These are phyloP conservation scores for Eucalyptus erythrocorys DNA, from an alignment of 345 rosid genomes.

Conservation along the genomic window DNA sequence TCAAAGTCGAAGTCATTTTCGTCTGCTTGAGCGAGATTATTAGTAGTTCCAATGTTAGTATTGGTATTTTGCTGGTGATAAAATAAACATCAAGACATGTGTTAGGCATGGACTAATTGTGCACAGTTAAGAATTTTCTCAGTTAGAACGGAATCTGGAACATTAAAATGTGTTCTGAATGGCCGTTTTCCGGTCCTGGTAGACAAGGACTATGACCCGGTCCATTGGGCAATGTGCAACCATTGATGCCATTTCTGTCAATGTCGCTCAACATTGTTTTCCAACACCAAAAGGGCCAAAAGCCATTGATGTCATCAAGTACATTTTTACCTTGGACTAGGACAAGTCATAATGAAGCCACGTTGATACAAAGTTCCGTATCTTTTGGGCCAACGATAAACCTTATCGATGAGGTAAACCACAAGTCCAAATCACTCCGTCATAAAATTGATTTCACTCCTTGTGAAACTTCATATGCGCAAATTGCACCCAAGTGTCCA, in stretches of 20 bases:
- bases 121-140: not conserved
- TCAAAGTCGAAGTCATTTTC: not conserved
- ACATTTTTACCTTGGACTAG: not conserved
- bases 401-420: not conserved
- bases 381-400: not conserved
- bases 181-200: not conserved
- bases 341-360: not conserved
- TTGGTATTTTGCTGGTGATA: not conserved
- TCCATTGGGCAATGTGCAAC: not conserved
- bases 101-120: not conserved
- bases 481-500: not conserved
- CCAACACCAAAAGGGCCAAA: not conserved
- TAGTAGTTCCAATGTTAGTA: not conserved
- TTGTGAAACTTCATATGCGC: not conserved
- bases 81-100: not conserved
- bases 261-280: not conserved
- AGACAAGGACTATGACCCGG: not conserved
- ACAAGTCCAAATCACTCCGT: not conserved
- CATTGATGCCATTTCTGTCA: not conserved
- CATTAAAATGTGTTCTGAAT: not conserved
- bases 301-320: not conserved
- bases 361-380: not conserved
- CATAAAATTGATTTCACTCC: not conserved
- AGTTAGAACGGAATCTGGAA: not conserved
- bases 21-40: not conserved